phyloP scores from a whole-genome alignment of 352 stramenopile genomes.

The Aphanomyces stellatus region DNA sequence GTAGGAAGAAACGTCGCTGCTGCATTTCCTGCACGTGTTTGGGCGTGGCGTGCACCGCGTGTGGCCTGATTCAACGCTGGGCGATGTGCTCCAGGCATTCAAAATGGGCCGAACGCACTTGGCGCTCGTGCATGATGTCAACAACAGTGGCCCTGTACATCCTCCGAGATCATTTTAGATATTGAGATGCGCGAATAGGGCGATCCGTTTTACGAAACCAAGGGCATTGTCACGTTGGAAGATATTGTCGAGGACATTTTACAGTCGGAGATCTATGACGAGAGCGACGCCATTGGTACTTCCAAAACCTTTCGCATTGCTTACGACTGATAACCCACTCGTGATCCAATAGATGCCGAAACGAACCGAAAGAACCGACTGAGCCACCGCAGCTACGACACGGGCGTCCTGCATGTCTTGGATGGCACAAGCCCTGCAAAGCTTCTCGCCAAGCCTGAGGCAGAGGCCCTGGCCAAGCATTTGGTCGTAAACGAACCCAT shows the following conservation, averaged over 20 bases:
- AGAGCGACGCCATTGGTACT: constrained; percentile 67
- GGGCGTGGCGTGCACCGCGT: constrained; percentile 58
- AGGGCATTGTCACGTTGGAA: constrained; percentile 96
- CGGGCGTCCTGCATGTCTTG: constrained; percentile 6
- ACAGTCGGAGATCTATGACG: constrained; percentile 93
- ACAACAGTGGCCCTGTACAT: constrained; percentile 70
- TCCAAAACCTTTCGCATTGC: neutral
- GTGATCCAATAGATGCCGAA: constrained; percentile 16
- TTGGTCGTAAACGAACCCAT: constrained; percentile 9
- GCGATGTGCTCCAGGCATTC: constrained; percentile 66
- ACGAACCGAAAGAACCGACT: constrained; percentile 17
- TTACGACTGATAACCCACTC: too few species aligned
- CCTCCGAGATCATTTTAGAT: constrained; percentile 18
- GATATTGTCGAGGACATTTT: constrained; percentile 99
- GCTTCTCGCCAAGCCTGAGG: constrained; percentile 3
- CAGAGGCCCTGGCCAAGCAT: constrained; percentile 18
- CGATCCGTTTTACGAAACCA: constrained; percentile 95
- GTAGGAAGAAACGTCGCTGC: constrained; percentile 40
- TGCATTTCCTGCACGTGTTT: constrained; percentile 90
- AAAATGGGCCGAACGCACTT: constrained; percentile 63
- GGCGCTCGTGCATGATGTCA: constrained; percentile 66
- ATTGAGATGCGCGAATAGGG: constrained; percentile 23
- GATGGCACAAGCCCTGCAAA: constrained; percentile 1
- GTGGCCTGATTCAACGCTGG: constrained; percentile 54
- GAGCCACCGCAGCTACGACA: constrained; percentile 13